phyloP scores from a whole-genome alignment of 2,329 filamentous ascomycete genomes.

The Colletotrichum musae region DNA sequence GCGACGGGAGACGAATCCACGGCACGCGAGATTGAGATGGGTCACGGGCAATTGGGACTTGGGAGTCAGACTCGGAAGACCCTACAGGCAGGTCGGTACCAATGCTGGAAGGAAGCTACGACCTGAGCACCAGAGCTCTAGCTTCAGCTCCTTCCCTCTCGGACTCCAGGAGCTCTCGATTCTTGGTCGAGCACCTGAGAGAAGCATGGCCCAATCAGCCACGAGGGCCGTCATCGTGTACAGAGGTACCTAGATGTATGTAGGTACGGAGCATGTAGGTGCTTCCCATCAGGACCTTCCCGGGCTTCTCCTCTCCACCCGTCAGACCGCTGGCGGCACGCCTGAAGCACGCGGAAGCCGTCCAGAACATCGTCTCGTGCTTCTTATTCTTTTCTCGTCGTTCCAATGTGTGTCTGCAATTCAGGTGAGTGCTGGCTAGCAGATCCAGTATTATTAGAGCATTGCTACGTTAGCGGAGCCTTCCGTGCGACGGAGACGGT shows the following conservation, averaged over 20 bases:
- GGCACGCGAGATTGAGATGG: conserved; percentile 1
- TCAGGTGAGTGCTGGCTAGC: background rate
- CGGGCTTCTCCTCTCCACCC: conserved; percentile 16
- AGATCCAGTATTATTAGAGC: background rate
- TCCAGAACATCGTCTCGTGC: background rate
- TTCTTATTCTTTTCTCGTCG: conserved; percentile 1
- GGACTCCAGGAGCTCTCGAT: background rate
- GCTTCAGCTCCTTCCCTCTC: background rate
- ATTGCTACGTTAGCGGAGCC: too few species aligned
- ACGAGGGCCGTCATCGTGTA: conserved; percentile 14
- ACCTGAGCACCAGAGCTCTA: background rate
- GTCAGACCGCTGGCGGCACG: background rate
- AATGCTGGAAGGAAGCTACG: too few species aligned
- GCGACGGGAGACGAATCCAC: background rate
- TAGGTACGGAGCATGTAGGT: too few species aligned
- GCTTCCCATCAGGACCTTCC: background rate
- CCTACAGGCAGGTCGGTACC: too few species aligned
- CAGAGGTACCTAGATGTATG: background rate
- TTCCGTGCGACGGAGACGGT: background rate
- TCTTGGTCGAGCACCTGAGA: background rate
- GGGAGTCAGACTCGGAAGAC: too few species aligned
- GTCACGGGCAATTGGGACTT: background rate
- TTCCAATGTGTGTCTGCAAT: background rate
- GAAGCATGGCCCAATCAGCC: conserved; percentile 21
- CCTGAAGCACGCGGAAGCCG: background rate